phyloP scores from a whole-genome alignment of 225 moss, liverwort and hornwort genomes.

The Polytrichum formosum region DNA sequence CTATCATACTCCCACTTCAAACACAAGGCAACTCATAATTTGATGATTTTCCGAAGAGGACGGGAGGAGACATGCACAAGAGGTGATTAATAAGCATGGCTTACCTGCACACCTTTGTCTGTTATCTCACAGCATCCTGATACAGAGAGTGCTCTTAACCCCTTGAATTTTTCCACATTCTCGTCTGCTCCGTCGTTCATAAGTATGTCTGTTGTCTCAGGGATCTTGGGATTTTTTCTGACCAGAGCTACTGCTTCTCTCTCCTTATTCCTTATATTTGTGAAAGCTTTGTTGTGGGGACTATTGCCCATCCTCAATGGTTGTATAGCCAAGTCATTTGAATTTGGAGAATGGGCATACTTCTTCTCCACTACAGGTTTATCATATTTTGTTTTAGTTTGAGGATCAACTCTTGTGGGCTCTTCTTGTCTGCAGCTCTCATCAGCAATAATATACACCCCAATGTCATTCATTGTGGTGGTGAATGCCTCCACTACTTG shows the following conservation, averaged over 20 bases:
- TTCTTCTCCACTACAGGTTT: neutral
- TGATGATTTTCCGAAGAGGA: no score
- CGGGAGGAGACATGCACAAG: no score
- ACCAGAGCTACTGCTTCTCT: no score
- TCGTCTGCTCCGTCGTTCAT: constrained; percentile 11
- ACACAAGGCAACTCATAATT: no score
- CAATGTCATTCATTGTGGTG: constrained; percentile 39
- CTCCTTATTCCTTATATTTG: no score
- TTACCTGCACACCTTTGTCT: constrained; percentile 60
- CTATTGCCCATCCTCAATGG: no score
- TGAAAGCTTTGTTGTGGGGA: no score
- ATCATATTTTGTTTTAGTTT: neutral
- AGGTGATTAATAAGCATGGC: no score
- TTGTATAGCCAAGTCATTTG: no score
- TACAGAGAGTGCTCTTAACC: constrained; percentile 37
- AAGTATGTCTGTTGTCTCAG: no score
- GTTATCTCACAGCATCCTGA: constrained; percentile 45
- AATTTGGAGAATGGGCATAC: no score
- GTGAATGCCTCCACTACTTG: constrained; percentile 38
- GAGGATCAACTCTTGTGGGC: constrained; percentile 4
- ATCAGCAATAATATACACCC: constrained; percentile 37
- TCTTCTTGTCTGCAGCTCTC: neutral
- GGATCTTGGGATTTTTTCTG: neutral
- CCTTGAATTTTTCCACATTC: constrained; percentile 5
- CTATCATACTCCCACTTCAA: no score